A percentile compares a stretch with the other conserved stretches of the same genome.
These are phyloP conservation scores for Amanita phalloides DNA, from an alignment of 768 basidiomycete species.

Conservation along the genomic window DNA sequence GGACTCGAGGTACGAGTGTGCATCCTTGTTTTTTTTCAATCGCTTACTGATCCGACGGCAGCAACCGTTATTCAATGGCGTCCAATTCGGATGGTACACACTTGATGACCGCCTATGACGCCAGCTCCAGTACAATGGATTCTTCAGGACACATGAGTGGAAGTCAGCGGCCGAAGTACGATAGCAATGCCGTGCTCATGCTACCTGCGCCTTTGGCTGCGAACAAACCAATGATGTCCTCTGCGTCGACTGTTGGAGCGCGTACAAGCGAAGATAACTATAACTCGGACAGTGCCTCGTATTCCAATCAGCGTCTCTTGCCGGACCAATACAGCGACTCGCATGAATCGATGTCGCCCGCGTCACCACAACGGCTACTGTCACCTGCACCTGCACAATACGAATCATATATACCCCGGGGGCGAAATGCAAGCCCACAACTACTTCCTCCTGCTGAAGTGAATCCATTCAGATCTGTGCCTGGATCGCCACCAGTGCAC, in stretches of 20 bases:
- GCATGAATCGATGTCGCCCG: constrained; percentile 19
- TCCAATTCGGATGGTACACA: constrained; percentile 71
- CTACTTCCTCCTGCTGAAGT: constrained; percentile 26
- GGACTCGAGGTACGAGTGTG: constrained; percentile 66
- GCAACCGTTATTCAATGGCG: constrained; percentile 62
- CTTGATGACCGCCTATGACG: constrained; percentile 41
- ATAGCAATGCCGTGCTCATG: constrained; percentile 62
- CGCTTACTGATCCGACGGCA: constrained; percentile 11
- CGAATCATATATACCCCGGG: constrained; percentile 12
- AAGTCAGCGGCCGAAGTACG: constrained; percentile 46
- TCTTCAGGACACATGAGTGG: constrained; percentile 30
- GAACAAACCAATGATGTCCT: constrained; percentile 40
- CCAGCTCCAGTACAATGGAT: constrained; percentile 52
- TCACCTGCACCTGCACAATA: constrained; percentile 17
- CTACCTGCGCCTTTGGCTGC: constrained; percentile 67
- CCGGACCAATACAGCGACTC: constrained; percentile 30
- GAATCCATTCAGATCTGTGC: constrained; percentile 47
- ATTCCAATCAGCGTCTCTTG: constrained; percentile 31
- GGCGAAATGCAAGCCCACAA: constrained; percentile 14
- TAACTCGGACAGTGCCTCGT: constrained; percentile 28
- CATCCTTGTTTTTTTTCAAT: constrained; percentile 8
- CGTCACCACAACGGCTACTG: constrained; percentile 18
- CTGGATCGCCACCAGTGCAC: constrained; percentile 25
- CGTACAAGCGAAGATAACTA: constrained; percentile 41
- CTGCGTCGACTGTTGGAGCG: constrained; percentile 33